Percentiles rank a stretch among this genome's conserved stretches.
These are phyloP conservation scores for Chrysanthemum makinoi DNA, from an alignment of 129 eudicot species.

Conservation along the genomic window DNA sequence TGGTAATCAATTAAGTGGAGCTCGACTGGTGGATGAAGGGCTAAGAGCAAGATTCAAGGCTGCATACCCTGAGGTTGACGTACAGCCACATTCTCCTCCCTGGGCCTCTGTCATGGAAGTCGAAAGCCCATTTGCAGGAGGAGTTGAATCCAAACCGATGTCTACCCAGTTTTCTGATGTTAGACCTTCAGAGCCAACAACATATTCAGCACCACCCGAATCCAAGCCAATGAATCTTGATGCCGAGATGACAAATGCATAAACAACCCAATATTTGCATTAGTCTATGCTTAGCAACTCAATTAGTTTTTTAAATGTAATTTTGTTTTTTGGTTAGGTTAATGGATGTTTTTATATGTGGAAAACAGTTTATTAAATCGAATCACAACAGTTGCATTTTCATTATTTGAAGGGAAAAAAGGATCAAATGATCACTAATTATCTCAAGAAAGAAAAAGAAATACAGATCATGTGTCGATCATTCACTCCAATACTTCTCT, in stretches of 20 bases:
- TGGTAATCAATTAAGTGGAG: constrained; percentile 90
- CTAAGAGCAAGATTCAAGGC: constrained; percentile 95
- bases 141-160: constrained; percentile 36
- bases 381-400: constrained; percentile 17
- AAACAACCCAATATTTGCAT: background rate
- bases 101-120: constrained; percentile 80
- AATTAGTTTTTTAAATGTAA: constrained; percentile 3
- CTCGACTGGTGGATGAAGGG: constrained; percentile 82
- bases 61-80: constrained; percentile 96
- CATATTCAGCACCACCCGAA: constrained; percentile 29
- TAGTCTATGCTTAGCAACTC: background rate
- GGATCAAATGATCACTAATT: background rate
- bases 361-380: background rate
- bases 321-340: background rate
- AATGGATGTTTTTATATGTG: background rate
- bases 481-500: constrained; percentile 71
- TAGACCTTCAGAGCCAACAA: constrained; percentile 38
- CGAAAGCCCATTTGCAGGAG: constrained; percentile 48
- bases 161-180: constrained; percentile 38
- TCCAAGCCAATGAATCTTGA: constrained; percentile 46
- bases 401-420: no score
- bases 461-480: background rate
- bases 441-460: background rate
- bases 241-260: constrained; percentile 24
- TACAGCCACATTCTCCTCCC: constrained; percentile 91